Base-by-base conservation (phyloP, 768 basidiomycete species). In the Tylopilus vinaceipallidus region DNA sequence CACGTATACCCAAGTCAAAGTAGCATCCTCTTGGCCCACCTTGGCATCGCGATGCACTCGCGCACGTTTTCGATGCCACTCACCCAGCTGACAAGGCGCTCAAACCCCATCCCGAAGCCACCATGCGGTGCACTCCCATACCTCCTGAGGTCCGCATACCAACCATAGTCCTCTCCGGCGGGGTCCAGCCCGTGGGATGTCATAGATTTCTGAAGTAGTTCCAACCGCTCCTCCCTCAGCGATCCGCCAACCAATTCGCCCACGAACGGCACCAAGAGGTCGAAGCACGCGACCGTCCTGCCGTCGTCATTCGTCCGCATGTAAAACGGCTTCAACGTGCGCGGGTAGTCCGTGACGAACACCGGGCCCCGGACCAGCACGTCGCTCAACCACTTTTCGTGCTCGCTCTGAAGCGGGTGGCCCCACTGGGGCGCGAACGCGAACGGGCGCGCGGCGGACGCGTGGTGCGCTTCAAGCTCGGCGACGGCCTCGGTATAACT, bases 81-180 rank as follows among this genome's bases (percentile, higher is more conserved):
- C 11, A 97, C 69, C 88, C 91, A 95, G 37, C 83, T 81, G 16
- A 98, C 75, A 17, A 97, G 73, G 52, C 97, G 74, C 68, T 99
- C 97, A 61, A 95, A 97, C 2, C 97, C 97, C 74, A 98, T 76
- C 6, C 97, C 97, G 69, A 93, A 98, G 14, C 97, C 97, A 14
- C 90, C 94, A 68, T 98, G 95, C 3, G 92, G 89, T 17, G 90
- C 86, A 16, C 86, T 86, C 10, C 97, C 97, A 59, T 80, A 95
- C 60, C 76, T 76, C 51, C 95, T 75, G 56, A 97, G 64, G 58
- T 97, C 93, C 43, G 84, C 53, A 68, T 99, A 99, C 89, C 88
- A 91, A 37, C 67, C 65, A 46, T 76, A 77, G 24, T 70, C 72
- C 17, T 65, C 70, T 34, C 68, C 71, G 11, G 61, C 63, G 41